Base-by-base conservation (phyloP, 1,139 yeast genomes). In the Suhomyces bribrorum region DNA sequence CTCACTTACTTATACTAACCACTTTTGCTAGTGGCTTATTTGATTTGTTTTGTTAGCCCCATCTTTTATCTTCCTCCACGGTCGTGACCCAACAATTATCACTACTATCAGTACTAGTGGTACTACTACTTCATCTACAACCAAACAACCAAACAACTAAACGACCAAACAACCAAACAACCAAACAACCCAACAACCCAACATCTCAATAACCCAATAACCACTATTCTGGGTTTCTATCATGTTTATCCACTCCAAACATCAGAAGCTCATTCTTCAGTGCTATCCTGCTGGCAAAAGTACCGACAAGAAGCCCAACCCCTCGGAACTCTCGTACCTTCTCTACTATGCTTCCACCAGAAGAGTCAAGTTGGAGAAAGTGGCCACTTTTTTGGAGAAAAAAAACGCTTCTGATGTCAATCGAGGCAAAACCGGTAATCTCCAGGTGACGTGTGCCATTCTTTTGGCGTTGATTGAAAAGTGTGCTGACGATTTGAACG, bases 211-310 rank as follows among this genome's bases (percentile, higher is more conserved):
- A 18, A 18, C 22, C 8, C 22, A 18, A 8, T 18, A 8, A 18
- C 22, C 5, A 5, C 8, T 4, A 20, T 5, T 20, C 23, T 8
- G 11, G 11, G 23, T 4, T 15, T 7, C 20, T 4, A 18, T 23
- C 14, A 35, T 35, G 39, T 35, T 57, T 25, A 77, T 79, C 52
- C 73, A 71, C 34, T 86, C 96, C 5, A 90, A 90, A 59, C 97
- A 90, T 60, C 97, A 89, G 62, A 83, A 86, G 56, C 73, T 90
- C 54, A 86, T 92, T 30, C 76, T 86, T 39, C 95, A 86, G 59
- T 92, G 98, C 67, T 92, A 90, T 59, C 98, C 96, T 3, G 79
- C 94, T 2, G 96, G 97, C 2, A 75, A 87, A 46, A 83, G 82
- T 6, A 75, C 77, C 5, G 96, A 89, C 52, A 89, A 89, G 64